Evolutionary conservation across 768 basidiomycete species (phyloP).

Genomic region (Chlorophyllum brunneum): DNA sequence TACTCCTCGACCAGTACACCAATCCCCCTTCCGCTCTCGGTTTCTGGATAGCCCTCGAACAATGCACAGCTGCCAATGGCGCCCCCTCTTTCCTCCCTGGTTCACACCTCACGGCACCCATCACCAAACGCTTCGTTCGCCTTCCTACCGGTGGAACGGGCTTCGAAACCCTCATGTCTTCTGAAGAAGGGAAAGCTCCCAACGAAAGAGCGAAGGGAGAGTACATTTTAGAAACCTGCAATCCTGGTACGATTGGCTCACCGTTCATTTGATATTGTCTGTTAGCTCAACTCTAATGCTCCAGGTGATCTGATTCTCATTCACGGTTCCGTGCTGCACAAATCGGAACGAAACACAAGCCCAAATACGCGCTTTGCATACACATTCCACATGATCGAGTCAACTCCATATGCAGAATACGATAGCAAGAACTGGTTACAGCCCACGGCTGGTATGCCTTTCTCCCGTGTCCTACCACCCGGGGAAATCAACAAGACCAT

Average conservation of each 20-base stretch:
- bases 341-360: slow-evolving; percentile 83
- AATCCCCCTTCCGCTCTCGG: slow-evolving; percentile 89
- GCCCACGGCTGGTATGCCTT: slow-evolving; percentile 80
- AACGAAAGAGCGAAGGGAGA: slow-evolving; percentile 31
- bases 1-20: slow-evolving; percentile 67
- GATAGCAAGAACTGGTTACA: slow-evolving; percentile 97
- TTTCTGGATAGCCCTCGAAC: slow-evolving; percentile 94
- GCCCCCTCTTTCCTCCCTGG: slow-evolving; percentile 89
- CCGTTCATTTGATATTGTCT: background rate
- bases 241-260: slow-evolving; percentile 49
- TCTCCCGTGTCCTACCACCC: slow-evolving; percentile 50
- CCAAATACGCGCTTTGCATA: slow-evolving; percentile 85
- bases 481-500: slow-evolving; percentile 18
- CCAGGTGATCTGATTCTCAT: slow-evolving; percentile 89
- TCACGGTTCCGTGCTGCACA: slow-evolving; percentile 90
- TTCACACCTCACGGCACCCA: slow-evolving; percentile 72
- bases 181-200: slow-evolving; percentile 30
- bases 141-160: slow-evolving; percentile 72
- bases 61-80: slow-evolving; percentile 78
- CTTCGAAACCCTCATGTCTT: slow-evolving; percentile 59
- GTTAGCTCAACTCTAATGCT: background rate
- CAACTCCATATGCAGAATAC: slow-evolving; percentile 62
- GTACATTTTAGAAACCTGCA: slow-evolving; percentile 68
- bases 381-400: slow-evolving; percentile 95
- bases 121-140: slow-evolving; percentile 85